Conservation (phyloP, 768 basidiomycete genomes). For the Nevesoporus exiguus region DNA sequence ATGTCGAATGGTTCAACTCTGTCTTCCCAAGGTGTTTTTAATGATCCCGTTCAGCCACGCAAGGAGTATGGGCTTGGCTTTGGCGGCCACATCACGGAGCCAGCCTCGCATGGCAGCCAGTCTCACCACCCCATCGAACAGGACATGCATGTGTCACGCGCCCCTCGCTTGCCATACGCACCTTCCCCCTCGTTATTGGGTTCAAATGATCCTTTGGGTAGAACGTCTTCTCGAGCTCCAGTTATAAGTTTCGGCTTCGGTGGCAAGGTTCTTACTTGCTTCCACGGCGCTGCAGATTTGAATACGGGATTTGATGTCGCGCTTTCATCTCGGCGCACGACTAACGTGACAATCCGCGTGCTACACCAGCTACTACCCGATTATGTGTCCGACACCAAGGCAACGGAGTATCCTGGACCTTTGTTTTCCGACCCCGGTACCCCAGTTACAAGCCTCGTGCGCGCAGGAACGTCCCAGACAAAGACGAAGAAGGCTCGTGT, state of each 20-base stretch:
- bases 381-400: constrained; percentile 52
- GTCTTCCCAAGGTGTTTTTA: constrained; percentile 28
- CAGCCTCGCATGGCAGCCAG: constrained; percentile 14
- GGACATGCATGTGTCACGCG: constrained; percentile 28
- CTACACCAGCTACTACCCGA: constrained; percentile 70
- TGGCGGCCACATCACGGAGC: constrained; percentile 17
- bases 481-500: constrained; percentile 87
- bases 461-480: constrained; percentile 52
- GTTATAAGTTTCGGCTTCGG: constrained; percentile 91
- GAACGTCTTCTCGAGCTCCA: constrained; percentile 69
- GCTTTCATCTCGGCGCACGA: constrained; percentile 65
- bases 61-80: constrained; percentile 29
- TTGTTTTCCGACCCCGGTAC: constrained; percentile 74
- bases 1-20: constrained; percentile 44
- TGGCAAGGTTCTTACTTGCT: constrained; percentile 87
- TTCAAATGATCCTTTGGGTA: constrained; percentile 76
- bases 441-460: constrained; percentile 63
- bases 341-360: constrained; percentile 62
- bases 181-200: constrained; percentile 83
- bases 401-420: constrained; percentile 79
- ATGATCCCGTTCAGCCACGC: constrained; percentile 21
- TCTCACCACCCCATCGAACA: constrained; percentile 21
- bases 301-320: constrained; percentile 78
- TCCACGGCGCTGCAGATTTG: constrained; percentile 66
- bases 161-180: constrained; percentile 61